Percentiles rank a stretch among this genome's conserved stretches.
Evolutionary conservation across 306 rosid genomes (phyloP).

Genomic region (Cucumis cinereus): DNA sequence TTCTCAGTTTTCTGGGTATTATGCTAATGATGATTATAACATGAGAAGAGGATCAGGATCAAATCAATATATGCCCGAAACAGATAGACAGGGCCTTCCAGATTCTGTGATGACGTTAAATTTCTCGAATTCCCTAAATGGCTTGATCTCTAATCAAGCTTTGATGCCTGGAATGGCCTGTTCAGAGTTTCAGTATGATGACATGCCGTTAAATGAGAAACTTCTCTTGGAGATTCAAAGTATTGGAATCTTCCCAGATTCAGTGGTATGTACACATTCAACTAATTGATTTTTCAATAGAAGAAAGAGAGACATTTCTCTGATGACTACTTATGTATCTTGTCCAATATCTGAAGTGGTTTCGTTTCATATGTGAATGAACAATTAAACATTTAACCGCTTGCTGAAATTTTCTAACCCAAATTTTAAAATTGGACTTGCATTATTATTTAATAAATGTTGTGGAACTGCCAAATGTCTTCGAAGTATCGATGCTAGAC

Average conservation of each 20-base stretch:
- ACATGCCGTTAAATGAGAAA: constrained; percentile 59
- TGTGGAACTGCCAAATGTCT: not conserved
- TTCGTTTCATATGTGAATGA: not conserved
- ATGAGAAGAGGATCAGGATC: constrained; percentile 30
- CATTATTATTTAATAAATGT: not conserved
- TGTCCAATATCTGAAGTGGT: not conserved
- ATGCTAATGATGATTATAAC: constrained; percentile 53
- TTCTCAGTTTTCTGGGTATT: constrained; percentile 49
- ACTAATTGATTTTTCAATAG: not conserved
- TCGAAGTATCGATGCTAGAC: not conserved
- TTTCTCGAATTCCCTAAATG: constrained; percentile 37
- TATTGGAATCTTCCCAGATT: constrained; percentile 65
- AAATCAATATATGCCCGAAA: constrained; percentile 41
- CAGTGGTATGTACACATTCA: constrained; percentile 41
- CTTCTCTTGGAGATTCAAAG: constrained; percentile 89
- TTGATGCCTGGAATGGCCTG: constrained; percentile 30
- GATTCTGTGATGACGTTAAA: constrained; percentile 30
- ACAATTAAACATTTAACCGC: not conserved
- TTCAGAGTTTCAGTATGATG: constrained; percentile 64
- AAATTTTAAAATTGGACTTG: not conserved
- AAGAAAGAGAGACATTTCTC: not conserved
- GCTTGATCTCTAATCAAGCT: constrained; percentile 44
- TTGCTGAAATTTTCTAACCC: not conserved
- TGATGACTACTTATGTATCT: not conserved
- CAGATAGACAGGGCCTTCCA: constrained; percentile 29